Conservation (phyloP, 169 alveolate genomes). For the Eimeria praecox region DNA sequence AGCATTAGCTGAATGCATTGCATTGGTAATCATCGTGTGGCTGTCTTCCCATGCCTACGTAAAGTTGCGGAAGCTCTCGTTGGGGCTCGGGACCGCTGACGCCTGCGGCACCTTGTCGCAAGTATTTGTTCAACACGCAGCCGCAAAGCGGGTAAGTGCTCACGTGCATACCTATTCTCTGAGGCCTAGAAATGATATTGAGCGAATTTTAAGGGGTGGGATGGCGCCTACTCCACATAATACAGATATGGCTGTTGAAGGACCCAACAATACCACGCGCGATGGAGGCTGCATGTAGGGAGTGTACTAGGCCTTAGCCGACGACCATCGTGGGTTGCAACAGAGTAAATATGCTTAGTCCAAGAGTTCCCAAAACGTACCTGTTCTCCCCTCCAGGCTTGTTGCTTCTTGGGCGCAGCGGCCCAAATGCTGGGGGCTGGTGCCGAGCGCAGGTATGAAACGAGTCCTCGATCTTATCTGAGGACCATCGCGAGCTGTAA, state of each 20-base stretch:
- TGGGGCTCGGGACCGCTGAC: slow-evolving; percentile 68
- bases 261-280: neutral
- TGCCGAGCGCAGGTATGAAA: too few species aligned
- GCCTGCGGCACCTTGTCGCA: slow-evolving; percentile 62
- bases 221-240: neutral
- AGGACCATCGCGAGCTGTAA: too few species aligned
- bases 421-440: neutral
- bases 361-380: neutral
- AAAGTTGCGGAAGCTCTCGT: neutral
- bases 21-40: neutral
- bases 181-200: neutral
- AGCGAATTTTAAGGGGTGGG: neutral
- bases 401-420: neutral
- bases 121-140: neutral
- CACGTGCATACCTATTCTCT: neutral
- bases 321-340: neutral
- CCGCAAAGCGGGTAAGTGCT: neutral
- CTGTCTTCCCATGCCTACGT: slow-evolving; percentile 28
- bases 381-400: neutral
- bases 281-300: neutral
- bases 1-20: slow-evolving; percentile 1
- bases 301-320: neutral
- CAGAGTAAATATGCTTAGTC: neutral
- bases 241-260: neutral
- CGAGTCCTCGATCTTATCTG: too few species aligned